Evolutionary conservation across 108 stramenopile species (phyloP).

Genomic region (Pseudonitzschia multiseries): DNA sequence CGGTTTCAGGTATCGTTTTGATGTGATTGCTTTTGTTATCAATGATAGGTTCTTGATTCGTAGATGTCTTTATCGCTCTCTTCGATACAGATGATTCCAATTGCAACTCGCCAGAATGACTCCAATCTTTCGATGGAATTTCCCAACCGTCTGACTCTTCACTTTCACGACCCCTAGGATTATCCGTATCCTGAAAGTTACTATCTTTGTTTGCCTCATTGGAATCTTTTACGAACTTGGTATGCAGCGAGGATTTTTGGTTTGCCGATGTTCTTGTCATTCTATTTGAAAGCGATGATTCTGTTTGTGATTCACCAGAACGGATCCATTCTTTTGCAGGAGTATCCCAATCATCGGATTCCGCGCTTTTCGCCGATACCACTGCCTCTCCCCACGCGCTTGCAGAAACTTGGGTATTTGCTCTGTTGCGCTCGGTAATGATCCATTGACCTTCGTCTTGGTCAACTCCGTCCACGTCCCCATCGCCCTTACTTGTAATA

Average conservation of each 20-base stretch:
- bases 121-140: conserved; percentile 25
- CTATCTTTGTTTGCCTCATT: neutral
- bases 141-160: conserved; percentile 27
- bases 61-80: neutral
- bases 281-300: neutral
- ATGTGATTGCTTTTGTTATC: no score
- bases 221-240: neutral
- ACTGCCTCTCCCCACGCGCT: conserved; percentile 34
- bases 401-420: conserved; percentile 15
- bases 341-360: conserved; percentile 38
- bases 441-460: conserved; percentile 37
- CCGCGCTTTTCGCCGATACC: conserved; percentile 19
- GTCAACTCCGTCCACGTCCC: neutral
- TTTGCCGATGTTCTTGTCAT: neutral
- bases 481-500: neutral
- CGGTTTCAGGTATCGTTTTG: neutral
- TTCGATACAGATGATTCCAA: neutral
- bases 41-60: neutral
- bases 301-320: conserved; percentile 13
- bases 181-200: neutral
- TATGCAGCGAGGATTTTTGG: neutral
- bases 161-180: neutral
- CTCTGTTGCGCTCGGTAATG: conserved; percentile 24
- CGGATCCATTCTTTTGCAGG: conserved; percentile 30
- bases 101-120: conserved; percentile 14